phyloP scores from a whole-genome alignment of 2,329 filamentous ascomycete genomes.

The Hortaea werneckii region DNA sequence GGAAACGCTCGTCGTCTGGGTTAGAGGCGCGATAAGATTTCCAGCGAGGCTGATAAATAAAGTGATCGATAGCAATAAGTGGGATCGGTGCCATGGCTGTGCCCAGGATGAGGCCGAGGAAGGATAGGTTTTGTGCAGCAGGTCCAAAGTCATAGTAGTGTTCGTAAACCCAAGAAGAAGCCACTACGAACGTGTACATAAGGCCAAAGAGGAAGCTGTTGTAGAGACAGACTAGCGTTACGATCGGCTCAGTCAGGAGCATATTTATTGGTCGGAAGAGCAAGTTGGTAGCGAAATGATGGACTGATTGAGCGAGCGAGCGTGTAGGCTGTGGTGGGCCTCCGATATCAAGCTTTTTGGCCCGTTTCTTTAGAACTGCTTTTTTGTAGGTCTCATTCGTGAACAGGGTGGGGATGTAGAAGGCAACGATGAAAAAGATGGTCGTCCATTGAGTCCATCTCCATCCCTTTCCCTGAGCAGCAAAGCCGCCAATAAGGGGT shows the following conservation, averaged over 20 bases:
- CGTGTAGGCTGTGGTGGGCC: slow-evolving; percentile 7
- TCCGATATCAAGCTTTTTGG: slow-evolving; percentile 15
- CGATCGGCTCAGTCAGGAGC: slow-evolving; percentile 33
- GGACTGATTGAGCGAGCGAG: slow-evolving; percentile 5
- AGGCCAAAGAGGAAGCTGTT: slow-evolving; percentile 32
- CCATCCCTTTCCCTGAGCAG: slow-evolving; percentile 21
- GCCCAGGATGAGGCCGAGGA: slow-evolving; percentile 21
- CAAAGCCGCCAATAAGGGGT: slow-evolving; percentile 30
- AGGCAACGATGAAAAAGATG: slow-evolving; percentile 21
- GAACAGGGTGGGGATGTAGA: slow-evolving; percentile 20
- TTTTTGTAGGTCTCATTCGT: slow-evolving; percentile 25
- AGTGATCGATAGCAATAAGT: slow-evolving; percentile 16
- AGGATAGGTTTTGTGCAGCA: slow-evolving; percentile 25
- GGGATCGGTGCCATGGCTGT: slow-evolving; percentile 14
- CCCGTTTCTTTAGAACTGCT: slow-evolving; percentile 21
- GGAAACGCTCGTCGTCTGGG: slow-evolving; percentile 7
- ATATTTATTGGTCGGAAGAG: slow-evolving; percentile 24
- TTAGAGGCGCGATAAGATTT: slow-evolving; percentile 3
- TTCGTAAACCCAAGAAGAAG: slow-evolving; percentile 24
- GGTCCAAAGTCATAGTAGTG: slow-evolving; percentile 20
- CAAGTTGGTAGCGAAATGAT: slow-evolving; percentile 15
- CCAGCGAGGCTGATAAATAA: slow-evolving; percentile 20
- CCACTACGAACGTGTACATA: slow-evolving; percentile 34
- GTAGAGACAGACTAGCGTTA: slow-evolving; percentile 32
- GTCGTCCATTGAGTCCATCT: slow-evolving; percentile 27